A percentile compares a stretch with the other conserved stretches of the same genome.
phyloP scores from a whole-genome alignment of 169 alveolate species.

The Neospora caninum region DNA sequence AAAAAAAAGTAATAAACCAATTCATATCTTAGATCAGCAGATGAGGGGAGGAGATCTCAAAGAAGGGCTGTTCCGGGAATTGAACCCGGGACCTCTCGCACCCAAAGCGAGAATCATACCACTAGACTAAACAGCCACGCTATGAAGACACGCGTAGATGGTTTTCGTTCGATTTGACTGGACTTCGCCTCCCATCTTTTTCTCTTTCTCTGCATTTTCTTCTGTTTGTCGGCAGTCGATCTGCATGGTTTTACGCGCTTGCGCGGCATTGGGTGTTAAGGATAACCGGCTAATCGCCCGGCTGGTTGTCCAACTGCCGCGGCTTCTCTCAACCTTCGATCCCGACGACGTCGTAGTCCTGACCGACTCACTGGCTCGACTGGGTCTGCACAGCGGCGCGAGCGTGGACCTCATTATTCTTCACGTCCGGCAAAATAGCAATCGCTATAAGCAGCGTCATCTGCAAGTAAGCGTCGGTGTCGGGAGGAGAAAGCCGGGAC shows the following conservation, averaged over 20 bases:
- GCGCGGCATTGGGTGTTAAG: background rate
- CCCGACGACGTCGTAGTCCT: conserved; percentile 13
- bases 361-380: background rate
- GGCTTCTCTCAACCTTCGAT: background rate
- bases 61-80: conserved; percentile 70
- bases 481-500: no score
- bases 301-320: background rate
- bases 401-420: background rate
- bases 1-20: no score
- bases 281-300: background rate
- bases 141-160: background rate
- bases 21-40: no score
- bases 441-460: background rate
- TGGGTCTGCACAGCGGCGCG: background rate
- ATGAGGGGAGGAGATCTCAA: background rate
- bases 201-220: background rate
- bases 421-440: background rate
- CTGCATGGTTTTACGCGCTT: conserved; percentile 4
- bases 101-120: conserved; percentile 69
- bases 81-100: conserved; percentile 71
- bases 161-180: no score
- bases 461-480: background rate
- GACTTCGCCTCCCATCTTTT: background rate
- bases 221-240: background rate
- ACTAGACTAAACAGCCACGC: conserved; percentile 68